Conservation (phyloP, 495 filamentous ascomycete genomes). For the Trichodelitschia bisporula region DNA sequence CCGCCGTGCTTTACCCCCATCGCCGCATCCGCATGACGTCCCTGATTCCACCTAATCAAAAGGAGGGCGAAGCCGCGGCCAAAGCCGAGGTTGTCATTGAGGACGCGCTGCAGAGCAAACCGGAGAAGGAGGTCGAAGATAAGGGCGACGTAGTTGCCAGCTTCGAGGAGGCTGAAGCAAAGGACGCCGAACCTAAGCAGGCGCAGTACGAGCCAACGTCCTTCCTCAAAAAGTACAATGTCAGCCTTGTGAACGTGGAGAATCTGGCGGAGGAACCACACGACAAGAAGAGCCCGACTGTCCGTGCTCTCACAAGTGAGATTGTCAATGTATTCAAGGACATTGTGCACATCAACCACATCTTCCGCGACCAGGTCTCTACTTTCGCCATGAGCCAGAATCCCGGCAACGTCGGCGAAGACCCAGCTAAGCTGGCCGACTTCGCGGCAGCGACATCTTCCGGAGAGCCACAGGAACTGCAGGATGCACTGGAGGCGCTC, state of each 20-base stretch:
- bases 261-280: slow-evolving; percentile 71
- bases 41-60: slow-evolving; percentile 36
- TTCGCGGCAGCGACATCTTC: slow-evolving; percentile 89
- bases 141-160: slow-evolving; percentile 89
- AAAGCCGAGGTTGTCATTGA: slow-evolving; percentile 14
- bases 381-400: slow-evolving; percentile 91
- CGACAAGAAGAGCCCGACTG: slow-evolving; percentile 66
- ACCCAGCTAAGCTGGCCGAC: slow-evolving; percentile 84
- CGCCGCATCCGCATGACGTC: slow-evolving; percentile 75
- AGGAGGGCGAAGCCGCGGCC: slow-evolving; percentile 12
- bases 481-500: slow-evolving; percentile 74
- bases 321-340: slow-evolving; percentile 98
- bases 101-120: slow-evolving; percentile 16
- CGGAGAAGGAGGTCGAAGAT: slow-evolving; percentile 29
- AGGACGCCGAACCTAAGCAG: slow-evolving; percentile 20
- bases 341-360: slow-evolving; percentile 68
- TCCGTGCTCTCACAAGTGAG: slow-evolving; percentile 81
- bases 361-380: slow-evolving; percentile 96
- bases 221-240: slow-evolving; percentile 71
- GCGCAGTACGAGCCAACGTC: slow-evolving; percentile 55
- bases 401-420: slow-evolving; percentile 78
- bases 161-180: slow-evolving; percentile 55
- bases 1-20: slow-evolving; percentile 86
- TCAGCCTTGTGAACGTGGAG: slow-evolving; percentile 84
- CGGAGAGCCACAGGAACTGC: slow-evolving; percentile 73